Evolutionary conservation across 768 basidiomycete species (phyloP).

Genomic region (Boletellus ananas): DNA sequence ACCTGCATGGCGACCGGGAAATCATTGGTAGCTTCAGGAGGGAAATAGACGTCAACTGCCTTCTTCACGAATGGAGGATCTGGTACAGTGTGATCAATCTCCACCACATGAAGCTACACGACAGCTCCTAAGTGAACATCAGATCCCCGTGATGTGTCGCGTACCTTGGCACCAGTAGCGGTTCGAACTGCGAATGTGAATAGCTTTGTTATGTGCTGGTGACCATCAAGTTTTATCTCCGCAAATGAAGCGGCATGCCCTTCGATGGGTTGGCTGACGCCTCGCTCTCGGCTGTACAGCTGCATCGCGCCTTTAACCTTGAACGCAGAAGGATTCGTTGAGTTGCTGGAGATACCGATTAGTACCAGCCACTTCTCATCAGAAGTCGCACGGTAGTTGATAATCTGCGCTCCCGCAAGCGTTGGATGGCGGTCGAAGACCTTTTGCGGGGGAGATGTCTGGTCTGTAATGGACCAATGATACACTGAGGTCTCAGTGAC

Average conservation of each 20-base stretch:
- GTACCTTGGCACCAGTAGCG: slow-evolving; percentile 95
- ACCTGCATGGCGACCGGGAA: slow-evolving; percentile 99
- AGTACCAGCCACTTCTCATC: slow-evolving; percentile 99
- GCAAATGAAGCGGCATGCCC: slow-evolving; percentile 98
- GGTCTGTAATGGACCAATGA: slow-evolving; percentile 82
- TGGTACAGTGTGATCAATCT: slow-evolving; percentile 93
- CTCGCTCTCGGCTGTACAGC: slow-evolving; percentile 87
- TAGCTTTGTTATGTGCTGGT: slow-evolving; percentile 79
- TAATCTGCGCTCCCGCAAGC: slow-evolving; percentile 93
- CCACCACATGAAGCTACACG: slow-evolving; percentile 89
- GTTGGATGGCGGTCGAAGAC: slow-evolving; percentile 95
- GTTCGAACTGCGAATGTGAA: slow-evolving; percentile 96
- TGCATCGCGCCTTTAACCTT: slow-evolving; percentile 99
- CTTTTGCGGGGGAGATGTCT: slow-evolving; percentile 80
- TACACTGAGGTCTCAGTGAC: slow-evolving; percentile 92
- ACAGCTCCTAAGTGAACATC: slow-evolving; percentile 6
- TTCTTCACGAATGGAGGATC: slow-evolving; percentile 95
- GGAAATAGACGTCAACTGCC: slow-evolving; percentile 98
- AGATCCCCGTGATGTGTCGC: slow-evolving; percentile 18
- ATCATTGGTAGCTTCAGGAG: slow-evolving; percentile 95
- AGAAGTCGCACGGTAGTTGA: slow-evolving; percentile 90
- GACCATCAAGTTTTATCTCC: slow-evolving; percentile 85
- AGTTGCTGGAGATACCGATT: slow-evolving; percentile 89
- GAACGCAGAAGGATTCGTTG: slow-evolving; percentile 92
- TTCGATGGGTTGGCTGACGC: slow-evolving; percentile 96